phyloP scores from a whole-genome alignment of 2,329 filamentous ascomycete genomes.

The Lojkania enalia region DNA sequence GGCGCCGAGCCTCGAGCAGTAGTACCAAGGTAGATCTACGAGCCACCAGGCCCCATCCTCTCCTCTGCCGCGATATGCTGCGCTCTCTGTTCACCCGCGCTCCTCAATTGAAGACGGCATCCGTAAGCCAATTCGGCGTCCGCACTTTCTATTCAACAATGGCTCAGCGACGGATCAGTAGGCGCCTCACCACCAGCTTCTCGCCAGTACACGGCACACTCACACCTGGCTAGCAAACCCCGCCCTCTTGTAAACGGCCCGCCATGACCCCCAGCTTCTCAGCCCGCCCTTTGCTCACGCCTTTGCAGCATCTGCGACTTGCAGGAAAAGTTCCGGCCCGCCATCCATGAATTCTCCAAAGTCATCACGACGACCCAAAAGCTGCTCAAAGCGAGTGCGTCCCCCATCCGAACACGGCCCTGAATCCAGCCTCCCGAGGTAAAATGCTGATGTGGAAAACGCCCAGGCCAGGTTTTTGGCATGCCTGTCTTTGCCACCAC shows the following conservation, averaged over 20 bases:
- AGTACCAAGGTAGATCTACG: too few relatives aligned
- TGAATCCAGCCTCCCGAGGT: slow-evolving; percentile 69
- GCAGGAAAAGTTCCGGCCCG: slow-evolving; percentile 86
- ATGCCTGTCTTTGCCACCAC: slow-evolving; percentile 87
- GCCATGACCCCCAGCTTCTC: not conserved
- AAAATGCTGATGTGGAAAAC: slow-evolving; percentile 7
- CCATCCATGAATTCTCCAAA: slow-evolving; percentile 83
- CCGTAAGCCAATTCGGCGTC: not conserved
- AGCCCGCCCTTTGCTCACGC: slow-evolving; percentile 23
- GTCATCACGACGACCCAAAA: slow-evolving; percentile 61
- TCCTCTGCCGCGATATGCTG: slow-evolving; percentile 16
- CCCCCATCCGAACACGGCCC: slow-evolving; percentile 15
- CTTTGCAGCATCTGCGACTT: slow-evolving; percentile 80
- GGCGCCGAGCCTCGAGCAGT: slow-evolving; percentile 4
- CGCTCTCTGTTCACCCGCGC: slow-evolving; percentile 17
- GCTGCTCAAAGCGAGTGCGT: slow-evolving; percentile 53
- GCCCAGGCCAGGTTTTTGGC: slow-evolving; percentile 61
- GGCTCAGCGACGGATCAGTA: slow-evolving; percentile 38
- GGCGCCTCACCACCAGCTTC: slow-evolving; percentile 16
- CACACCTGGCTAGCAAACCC: slow-evolving; percentile 40
- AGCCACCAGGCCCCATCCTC: too few relatives aligned
- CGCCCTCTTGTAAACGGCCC: slow-evolving; percentile 44
- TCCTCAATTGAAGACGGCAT: slow-evolving; percentile 7
- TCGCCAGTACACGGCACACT: slow-evolving; percentile 21
- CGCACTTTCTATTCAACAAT: slow-evolving; percentile 24